These are phyloP conservation scores for Candida silvatica DNA, from an alignment of 805 yeast genomes.

Conservation along the genomic window DNA sequence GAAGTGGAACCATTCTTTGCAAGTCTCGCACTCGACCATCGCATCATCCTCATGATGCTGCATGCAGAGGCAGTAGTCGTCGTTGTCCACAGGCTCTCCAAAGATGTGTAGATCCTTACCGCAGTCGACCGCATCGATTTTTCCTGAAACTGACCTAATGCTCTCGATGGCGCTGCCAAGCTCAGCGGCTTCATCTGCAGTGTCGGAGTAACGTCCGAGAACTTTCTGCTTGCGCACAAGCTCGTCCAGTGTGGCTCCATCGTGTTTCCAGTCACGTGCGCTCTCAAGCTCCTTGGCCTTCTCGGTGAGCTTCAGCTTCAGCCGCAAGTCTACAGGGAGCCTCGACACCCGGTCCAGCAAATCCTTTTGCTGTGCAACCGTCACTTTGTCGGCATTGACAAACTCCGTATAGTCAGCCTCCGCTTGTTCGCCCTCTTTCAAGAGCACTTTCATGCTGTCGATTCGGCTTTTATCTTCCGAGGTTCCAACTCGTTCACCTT, in stretches of 20 bases:
- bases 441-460: slow-evolving; percentile 5
- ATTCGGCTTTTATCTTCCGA: slow-evolving; percentile 10
- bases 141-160: too few species aligned
- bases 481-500: slow-evolving; percentile 15
- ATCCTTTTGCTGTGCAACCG: not conserved
- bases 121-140: too few species aligned
- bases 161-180: not conserved
- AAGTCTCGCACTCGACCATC: slow-evolving; percentile 64
- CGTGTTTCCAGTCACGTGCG: too few species aligned
- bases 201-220: not conserved
- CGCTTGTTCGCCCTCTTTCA: slow-evolving; percentile 7
- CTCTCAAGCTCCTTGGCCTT: too few species aligned
- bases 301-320: too few species aligned
- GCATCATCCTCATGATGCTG: slow-evolving; percentile 44
- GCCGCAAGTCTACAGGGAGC: slow-evolving; percentile 3
- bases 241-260: too few species aligned
- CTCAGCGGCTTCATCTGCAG: not conserved
- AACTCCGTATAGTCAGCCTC: slow-evolving; percentile 7
- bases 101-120: slow-evolving; percentile 10
- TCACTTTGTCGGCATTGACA: not conserved
- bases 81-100: slow-evolving; percentile 7
- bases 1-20: slow-evolving; percentile 68
- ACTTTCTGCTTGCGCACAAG: too few species aligned
- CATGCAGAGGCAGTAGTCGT: slow-evolving; percentile 53
- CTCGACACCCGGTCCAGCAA: not conserved